Evolutionary conservation across 257 asterid species (phyloP).

Genomic region (Linaria vulgaris): DNA sequence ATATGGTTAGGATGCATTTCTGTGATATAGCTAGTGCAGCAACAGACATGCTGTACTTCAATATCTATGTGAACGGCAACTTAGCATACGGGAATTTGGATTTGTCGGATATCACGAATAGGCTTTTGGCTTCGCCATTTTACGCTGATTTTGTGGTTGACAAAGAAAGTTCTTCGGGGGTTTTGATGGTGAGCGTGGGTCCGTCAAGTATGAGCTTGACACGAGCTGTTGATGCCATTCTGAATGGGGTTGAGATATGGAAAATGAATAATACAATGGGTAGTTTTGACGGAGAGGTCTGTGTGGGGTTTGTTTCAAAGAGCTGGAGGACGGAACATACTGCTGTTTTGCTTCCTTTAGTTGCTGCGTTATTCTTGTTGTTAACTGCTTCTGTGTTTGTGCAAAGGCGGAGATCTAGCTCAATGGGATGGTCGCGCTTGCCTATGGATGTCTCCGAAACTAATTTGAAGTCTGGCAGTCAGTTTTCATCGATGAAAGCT

Average conservation of each 20-base stretch:
- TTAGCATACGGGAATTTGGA: slow-evolving; percentile 80
- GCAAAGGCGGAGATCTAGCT: slow-evolving; percentile 49
- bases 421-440: slow-evolving; percentile 62
- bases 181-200: slow-evolving; percentile 63
- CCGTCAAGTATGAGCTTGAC: slow-evolving; percentile 67
- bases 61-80: slow-evolving; percentile 71
- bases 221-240: slow-evolving; percentile 68
- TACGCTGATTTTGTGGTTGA: slow-evolving; percentile 82
- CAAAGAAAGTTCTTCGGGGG: slow-evolving; percentile 38
- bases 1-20: slow-evolving; percentile 82
- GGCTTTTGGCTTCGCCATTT: slow-evolving; percentile 77
- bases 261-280: slow-evolving; percentile 74
- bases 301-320: slow-evolving; percentile 52
- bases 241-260: slow-evolving; percentile 87
- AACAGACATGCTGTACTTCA: slow-evolving; percentile 57
- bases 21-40: slow-evolving; percentile 88
- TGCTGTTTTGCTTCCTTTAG: slow-evolving; percentile 40
- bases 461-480: slow-evolving; percentile 42
- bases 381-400: slow-evolving; percentile 50
- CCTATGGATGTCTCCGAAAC: slow-evolving; percentile 69
- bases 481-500: slow-evolving; percentile 37
- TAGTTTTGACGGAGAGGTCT: slow-evolving; percentile 68
- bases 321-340: slow-evolving; percentile 52
- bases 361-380: slow-evolving; percentile 59
- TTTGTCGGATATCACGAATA: slow-evolving; percentile 45